Conservation (phyloP, 176 grass and related monocot species). For the Pontederia paniculata region DNA sequence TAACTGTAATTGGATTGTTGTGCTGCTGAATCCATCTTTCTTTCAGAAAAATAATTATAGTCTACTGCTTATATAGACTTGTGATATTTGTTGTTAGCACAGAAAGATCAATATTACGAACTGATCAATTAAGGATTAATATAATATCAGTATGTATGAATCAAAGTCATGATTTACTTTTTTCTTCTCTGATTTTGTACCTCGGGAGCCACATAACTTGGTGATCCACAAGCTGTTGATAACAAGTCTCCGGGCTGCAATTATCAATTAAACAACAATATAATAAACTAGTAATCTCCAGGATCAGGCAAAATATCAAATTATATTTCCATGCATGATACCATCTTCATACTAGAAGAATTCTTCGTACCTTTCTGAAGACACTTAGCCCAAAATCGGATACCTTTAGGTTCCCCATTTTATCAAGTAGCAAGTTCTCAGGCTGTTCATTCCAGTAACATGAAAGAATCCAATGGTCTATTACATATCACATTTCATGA, state of each 20-base stretch:
- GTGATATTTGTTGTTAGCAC: too few relatives aligned
- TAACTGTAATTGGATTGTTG: background rate
- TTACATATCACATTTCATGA: too few relatives aligned
- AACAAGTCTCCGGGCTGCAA: slow-evolving; percentile 48
- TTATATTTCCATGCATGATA: too few relatives aligned
- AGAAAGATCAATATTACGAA: too few relatives aligned
- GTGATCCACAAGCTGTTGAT: slow-evolving; percentile 58
- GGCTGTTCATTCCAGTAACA: slow-evolving; percentile 32
- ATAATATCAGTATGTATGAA: too few relatives aligned
- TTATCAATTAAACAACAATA: background rate
- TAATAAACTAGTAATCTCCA: background rate
- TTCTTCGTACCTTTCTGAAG: slow-evolving; percentile 28
- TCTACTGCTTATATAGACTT: too few relatives aligned
- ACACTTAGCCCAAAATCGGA: slow-evolving; percentile 64
- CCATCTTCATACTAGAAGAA: too few relatives aligned
- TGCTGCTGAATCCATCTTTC: background rate
- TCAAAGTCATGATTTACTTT: too few relatives aligned
- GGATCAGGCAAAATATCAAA: too few relatives aligned
- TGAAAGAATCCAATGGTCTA: slow-evolving; percentile 9
- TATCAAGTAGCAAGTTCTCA: slow-evolving; percentile 65
- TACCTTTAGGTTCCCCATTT: slow-evolving; percentile 49
- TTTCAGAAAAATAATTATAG: background rate
- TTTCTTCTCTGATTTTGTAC: slow-evolving; percentile 16
- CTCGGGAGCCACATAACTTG: slow-evolving; percentile 72
- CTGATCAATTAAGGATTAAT: too few relatives aligned